A percentile compares a stretch with the other conserved stretches of the same genome.
Evolutionary conservation across 139 green algal species (phyloP).

Genomic region (Pycnococcus provasolii): DNA sequence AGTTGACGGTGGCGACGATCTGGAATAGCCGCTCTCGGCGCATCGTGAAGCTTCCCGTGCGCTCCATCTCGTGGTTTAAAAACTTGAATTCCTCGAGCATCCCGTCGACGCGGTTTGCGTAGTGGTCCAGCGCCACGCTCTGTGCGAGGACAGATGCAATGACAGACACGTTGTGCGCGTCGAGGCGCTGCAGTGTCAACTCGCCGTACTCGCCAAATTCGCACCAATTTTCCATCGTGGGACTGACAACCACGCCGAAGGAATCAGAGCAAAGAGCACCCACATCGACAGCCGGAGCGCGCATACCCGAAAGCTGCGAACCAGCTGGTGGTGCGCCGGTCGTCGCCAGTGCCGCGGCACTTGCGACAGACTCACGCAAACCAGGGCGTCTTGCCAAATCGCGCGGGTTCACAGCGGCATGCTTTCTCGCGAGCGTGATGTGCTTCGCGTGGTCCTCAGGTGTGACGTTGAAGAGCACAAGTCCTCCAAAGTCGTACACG

Average conservation of each 20-base stretch:
- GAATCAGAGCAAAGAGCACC: conserved; percentile 22
- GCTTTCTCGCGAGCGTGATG: conserved; percentile 18
- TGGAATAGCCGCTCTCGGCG: conserved; percentile 41
- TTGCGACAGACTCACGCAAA: too few relatives aligned
- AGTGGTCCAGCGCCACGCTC: conserved; percentile 42
- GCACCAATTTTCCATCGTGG: conserved; percentile 28
- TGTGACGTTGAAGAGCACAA: conserved; percentile 42
- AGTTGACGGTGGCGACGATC: conserved; percentile 41
- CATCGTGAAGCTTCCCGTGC: conserved; percentile 40
- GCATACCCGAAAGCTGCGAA: too few relatives aligned
- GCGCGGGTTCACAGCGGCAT: conserved; percentile 1
- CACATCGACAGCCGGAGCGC: neutral
- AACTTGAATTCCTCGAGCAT: conserved; percentile 38
- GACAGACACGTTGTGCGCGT: conserved; percentile 43
- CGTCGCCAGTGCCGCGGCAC: too few relatives aligned
- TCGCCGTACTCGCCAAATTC: conserved; percentile 22
- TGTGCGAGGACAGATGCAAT: conserved; percentile 40
- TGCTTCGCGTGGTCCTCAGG: conserved; percentile 14
- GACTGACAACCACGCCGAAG: conserved; percentile 33
- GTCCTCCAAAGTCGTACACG: conserved; percentile 34
- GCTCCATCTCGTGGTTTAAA: conserved; percentile 40
- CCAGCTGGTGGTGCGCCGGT: too few relatives aligned
- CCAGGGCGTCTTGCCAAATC: neutral
- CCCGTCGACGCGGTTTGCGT: conserved; percentile 34
- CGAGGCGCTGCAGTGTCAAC: conserved; percentile 34